Evolutionary conservation across 768 basidiomycete species (phyloP).

Genomic region (Xerocomellus chrysenteron): DNA sequence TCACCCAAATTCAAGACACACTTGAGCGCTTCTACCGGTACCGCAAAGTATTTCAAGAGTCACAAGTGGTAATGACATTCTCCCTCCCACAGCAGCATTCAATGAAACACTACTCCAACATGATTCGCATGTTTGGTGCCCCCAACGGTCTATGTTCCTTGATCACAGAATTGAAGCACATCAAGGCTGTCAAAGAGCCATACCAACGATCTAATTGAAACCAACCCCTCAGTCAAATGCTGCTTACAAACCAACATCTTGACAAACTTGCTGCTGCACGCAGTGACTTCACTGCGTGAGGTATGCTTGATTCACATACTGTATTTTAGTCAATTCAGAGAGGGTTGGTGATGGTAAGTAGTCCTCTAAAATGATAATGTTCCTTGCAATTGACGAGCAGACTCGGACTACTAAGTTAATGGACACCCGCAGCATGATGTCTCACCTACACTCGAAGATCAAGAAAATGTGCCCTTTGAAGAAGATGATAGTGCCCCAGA

Average conservation of each 20-base stretch:
- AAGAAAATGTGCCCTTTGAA: too few species aligned
- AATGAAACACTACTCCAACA: slow-evolving; percentile 24
- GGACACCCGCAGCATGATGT: too few species aligned
- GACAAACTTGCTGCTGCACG: slow-evolving; percentile 27
- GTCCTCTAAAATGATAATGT: too few species aligned
- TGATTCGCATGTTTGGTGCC: slow-evolving; percentile 28
- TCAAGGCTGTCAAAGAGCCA: slow-evolving; percentile 33
- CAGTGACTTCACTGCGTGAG: slow-evolving; percentile 14
- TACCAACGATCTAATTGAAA: slow-evolving; percentile 26
- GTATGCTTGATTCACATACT: slow-evolving; percentile 20
- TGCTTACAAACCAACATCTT: slow-evolving; percentile 25
- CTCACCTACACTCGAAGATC: too few species aligned
- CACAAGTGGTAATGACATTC: slow-evolving; percentile 18
- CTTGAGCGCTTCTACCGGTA: slow-evolving; percentile 22
- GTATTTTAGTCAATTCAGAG: background rate
- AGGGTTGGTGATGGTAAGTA: too few species aligned
- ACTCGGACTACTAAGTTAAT: too few species aligned
- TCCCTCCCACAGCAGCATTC: slow-evolving; percentile 34
- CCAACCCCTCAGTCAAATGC: slow-evolving; percentile 31
- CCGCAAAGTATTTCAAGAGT: slow-evolving; percentile 14
- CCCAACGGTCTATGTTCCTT: slow-evolving; percentile 38
- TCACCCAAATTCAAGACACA: slow-evolving; percentile 15
- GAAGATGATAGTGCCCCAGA: too few species aligned
- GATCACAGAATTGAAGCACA: slow-evolving; percentile 37
- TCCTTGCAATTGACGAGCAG: too few species aligned